Conservation (phyloP, 495 filamentous ascomycete genomes). For the Penicillium arizonense region DNA sequence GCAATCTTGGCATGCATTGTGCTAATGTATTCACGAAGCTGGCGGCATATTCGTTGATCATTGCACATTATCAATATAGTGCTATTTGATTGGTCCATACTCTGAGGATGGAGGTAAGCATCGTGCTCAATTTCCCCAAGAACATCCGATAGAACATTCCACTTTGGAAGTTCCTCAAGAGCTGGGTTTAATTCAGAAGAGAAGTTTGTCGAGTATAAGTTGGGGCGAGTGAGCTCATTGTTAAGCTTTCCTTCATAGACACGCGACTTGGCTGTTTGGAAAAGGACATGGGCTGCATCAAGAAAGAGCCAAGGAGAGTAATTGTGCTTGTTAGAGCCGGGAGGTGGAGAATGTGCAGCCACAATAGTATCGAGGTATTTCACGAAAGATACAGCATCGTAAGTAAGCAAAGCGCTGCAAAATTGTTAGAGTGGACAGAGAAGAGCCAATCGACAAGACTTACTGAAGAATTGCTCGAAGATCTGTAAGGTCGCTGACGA, state of each 20-base stretch:
- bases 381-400: slow-evolving; percentile 89
- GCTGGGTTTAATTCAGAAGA: slow-evolving; percentile 79
- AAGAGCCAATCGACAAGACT: slow-evolving; percentile 5
- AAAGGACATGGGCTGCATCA: slow-evolving; percentile 92
- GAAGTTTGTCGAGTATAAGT: slow-evolving; percentile 38
- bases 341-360: slow-evolving; percentile 82
- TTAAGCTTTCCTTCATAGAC: slow-evolving; percentile 76
- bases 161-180: slow-evolving; percentile 93
- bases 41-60: slow-evolving; percentile 82
- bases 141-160: slow-evolving; percentile 80
- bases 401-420: slow-evolving; percentile 65
- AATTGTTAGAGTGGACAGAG: slow-evolving; percentile 14
- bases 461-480: slow-evolving; percentile 84
- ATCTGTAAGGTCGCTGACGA: slow-evolving; percentile 83
- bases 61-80: slow-evolving; percentile 94
- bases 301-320: slow-evolving; percentile 97
- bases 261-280: slow-evolving; percentile 82
- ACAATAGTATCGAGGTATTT: slow-evolving; percentile 93
- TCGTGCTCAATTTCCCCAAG: slow-evolving; percentile 93
- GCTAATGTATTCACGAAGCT: slow-evolving; percentile 87
- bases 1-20: slow-evolving; percentile 77
- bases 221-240: slow-evolving; percentile 33
- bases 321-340: slow-evolving; percentile 81
- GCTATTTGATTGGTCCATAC: slow-evolving; percentile 81
- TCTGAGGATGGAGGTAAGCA: slow-evolving; percentile 74